Evolutionary conservation across 1,139 yeast genomes (phyloP).

Genomic region (Zygosaccharomyces pseudobailii): DNA sequence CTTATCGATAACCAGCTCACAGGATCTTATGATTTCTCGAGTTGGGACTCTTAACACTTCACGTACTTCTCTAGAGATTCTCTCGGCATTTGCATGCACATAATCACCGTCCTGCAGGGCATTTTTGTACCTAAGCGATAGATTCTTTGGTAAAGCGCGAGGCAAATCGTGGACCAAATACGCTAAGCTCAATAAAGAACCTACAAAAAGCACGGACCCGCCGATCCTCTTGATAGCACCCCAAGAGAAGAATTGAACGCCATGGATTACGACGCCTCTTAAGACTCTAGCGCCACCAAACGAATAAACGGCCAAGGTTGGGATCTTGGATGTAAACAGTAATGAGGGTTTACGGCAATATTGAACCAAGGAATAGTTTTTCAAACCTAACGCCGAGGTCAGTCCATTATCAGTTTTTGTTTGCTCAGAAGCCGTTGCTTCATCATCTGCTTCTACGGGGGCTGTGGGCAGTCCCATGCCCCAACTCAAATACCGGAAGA

Average conservation of each 20-base stretch:
- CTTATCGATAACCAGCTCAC: constrained; percentile 43
- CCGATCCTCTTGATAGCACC: constrained; percentile 32
- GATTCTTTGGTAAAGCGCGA: constrained; percentile 78
- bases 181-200: constrained; percentile 55
- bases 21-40: constrained; percentile 72
- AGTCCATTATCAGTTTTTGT: constrained; percentile 4
- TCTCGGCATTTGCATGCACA: constrained; percentile 67
- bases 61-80: constrained; percentile 79
- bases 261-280: constrained; percentile 32
- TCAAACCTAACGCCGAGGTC: constrained; percentile 19
- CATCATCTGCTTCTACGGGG: neutral
- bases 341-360: constrained; percentile 33
- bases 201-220: constrained; percentile 43
- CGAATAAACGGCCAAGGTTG: constrained; percentile 33
- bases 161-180: constrained; percentile 79
- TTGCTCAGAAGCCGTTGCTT: neutral
- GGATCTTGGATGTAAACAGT: constrained; percentile 33
- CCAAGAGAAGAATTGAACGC: constrained; percentile 35
- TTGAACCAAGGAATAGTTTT: constrained; percentile 23
- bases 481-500: constrained; percentile 35
- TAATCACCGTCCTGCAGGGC: constrained; percentile 68
- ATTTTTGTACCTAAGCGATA: constrained; percentile 62
- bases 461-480: constrained; percentile 16
- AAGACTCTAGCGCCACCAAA: constrained; percentile 35
- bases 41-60: constrained; percentile 78